These are phyloP conservation scores for Calocera viscosa DNA, from an alignment of 768 basidiomycete genomes.

Conservation along the genomic window DNA sequence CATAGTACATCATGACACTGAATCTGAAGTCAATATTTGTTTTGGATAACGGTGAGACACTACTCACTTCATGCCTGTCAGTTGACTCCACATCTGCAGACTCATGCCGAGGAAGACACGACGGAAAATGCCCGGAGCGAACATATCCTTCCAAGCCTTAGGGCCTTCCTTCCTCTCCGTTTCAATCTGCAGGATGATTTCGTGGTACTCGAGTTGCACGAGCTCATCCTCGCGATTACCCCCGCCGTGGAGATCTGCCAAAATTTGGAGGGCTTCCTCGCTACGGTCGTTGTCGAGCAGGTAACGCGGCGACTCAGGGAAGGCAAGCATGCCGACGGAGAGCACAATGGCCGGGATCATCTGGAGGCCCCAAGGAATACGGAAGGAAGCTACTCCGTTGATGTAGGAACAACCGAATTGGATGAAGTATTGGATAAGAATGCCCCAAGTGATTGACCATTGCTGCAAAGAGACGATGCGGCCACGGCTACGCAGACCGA, in stretches of 20 bases:
- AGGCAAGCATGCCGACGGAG: slow-evolving; percentile 44
- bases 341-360: slow-evolving; percentile 66
- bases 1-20: slow-evolving; percentile 5
- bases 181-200: slow-evolving; percentile 43
- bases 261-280: slow-evolving; percentile 53
- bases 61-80: slow-evolving; percentile 10
- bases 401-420: slow-evolving; percentile 56
- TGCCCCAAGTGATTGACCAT: slow-evolving; percentile 71
- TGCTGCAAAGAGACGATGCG: slow-evolving; percentile 66
- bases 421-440: slow-evolving; percentile 23
- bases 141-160: slow-evolving; percentile 53
- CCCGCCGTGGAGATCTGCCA: slow-evolving; percentile 60
- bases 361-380: slow-evolving; percentile 64
- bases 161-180: slow-evolving; percentile 60
- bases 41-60: slow-evolving; percentile 34
- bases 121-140: slow-evolving; percentile 53
- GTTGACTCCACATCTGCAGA: slow-evolving; percentile 72
- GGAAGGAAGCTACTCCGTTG: slow-evolving; percentile 56
- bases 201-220: slow-evolving; percentile 56
- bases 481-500: slow-evolving; percentile 33
- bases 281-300: slow-evolving; percentile 50
- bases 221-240: slow-evolving; percentile 48
- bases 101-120: slow-evolving; percentile 56
- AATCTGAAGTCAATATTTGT: slow-evolving; percentile 45
- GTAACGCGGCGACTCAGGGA: slow-evolving; percentile 47